Evolutionary conservation across 257 asterid species (phyloP), one percentile per base, ranked within the genome.

Genomic region (Sherardia arvensis): DNA sequence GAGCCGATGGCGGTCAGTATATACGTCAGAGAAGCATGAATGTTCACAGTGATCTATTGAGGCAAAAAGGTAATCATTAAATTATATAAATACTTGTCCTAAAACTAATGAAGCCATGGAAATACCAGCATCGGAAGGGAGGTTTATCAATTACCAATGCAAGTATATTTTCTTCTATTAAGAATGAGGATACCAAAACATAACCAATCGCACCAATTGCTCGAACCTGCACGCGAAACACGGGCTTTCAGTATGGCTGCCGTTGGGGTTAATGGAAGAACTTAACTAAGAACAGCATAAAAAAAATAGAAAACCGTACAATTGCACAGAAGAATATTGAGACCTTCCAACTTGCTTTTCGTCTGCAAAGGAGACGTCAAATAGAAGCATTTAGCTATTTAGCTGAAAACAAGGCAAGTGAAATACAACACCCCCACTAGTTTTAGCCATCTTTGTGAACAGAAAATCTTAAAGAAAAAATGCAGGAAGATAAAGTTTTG

Each of bases 81-180:
- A 45, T 8, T 1, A 28, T n/a, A n/a, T n/a, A 8, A 29, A 14
- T 22, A 43, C 28, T 3, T 36, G 45, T 59, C 26, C n/a, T 29
- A 22, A 25, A 4, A 14, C 18, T 10, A 53, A 33, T 3, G 33
- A 30, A 25, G 65, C 7, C 22, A 12, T 40, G 49, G 51, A 38
- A 59, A 17, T 26, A 64, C 3, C 33, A 25, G 2, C 17, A 40
- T 70, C 47, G 62, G 36, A 25, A 68, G 8, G 23, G 68, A 62
- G 48, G 51, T 33, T 8, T 40, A 32, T 23, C 40, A 59, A 40
- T 81, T 93, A 93, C 96, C 95, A 93, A 58, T 11, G 83, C 85
- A 45, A 87, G 95, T 70, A 93, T 90, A 80, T 93, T 93, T 78
- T 90, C 99, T 79, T 94, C 91, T 45, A 93, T 81, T 67, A 93